phyloP scores from a whole-genome alignment of 495 filamentous ascomycete species.

The Podospora conica region DNA sequence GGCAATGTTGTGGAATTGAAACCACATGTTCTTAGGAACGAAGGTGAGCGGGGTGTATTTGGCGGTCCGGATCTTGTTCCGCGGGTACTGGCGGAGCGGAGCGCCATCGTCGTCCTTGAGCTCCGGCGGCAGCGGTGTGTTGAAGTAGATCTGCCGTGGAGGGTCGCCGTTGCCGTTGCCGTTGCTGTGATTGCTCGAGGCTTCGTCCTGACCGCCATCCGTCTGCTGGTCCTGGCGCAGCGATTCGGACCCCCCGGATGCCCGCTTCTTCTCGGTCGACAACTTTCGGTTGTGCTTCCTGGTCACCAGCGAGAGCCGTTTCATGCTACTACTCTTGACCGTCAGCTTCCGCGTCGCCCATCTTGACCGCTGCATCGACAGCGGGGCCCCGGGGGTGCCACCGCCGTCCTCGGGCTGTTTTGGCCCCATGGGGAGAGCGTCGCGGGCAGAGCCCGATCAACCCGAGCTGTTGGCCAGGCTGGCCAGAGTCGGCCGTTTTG shows the following conservation, averaged over 20 bases:
- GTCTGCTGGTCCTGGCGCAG: constrained; percentile 39
- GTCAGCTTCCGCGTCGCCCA: constrained; percentile 88
- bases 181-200: constrained; percentile 27
- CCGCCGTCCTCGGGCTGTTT: constrained; percentile 39
- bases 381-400: constrained; percentile 40
- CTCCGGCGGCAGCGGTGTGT: constrained; percentile 69
- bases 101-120: constrained; percentile 78
- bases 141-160: constrained; percentile 67
- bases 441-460: constrained; percentile 48
- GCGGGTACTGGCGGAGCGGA: constrained; percentile 60
- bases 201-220: constrained; percentile 33
- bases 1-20: constrained; percentile 97
- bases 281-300: constrained; percentile 60
- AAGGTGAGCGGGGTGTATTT: constrained; percentile 97
- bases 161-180: constrained; percentile 38
- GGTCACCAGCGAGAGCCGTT: constrained; percentile 78
- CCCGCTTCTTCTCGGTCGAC: constrained; percentile 67
- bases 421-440: constrained; percentile 39
- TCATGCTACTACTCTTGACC: constrained; percentile 64
- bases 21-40: constrained; percentile 93
- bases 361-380: constrained; percentile 57
- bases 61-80: constrained; percentile 96
- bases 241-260: constrained; percentile 48
- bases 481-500: constrained; percentile 31
- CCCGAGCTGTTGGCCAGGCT: constrained; percentile 41